phyloP scores from a whole-genome alignment of 2,329 filamentous ascomycete genomes.

The Paraconiothyrium brasiliense region DNA sequence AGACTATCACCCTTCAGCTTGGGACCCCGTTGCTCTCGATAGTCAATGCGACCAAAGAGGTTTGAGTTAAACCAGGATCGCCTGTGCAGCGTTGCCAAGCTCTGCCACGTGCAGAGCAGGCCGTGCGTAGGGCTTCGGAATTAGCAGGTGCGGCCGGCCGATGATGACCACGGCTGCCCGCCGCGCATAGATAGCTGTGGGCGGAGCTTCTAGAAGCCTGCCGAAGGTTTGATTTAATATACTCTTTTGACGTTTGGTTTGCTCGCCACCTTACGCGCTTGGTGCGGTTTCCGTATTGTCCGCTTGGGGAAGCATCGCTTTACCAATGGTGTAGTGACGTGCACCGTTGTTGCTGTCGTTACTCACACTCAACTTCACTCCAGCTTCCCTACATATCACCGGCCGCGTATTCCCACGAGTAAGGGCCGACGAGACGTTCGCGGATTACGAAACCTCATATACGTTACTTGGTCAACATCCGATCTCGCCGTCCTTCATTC shows the following conservation, averaged over 20 bases:
- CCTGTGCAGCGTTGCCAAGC: background rate
- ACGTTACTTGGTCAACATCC: background rate
- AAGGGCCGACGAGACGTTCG: background rate
- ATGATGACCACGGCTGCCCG: constrained; percentile 9
- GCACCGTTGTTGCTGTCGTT: constrained; percentile 5
- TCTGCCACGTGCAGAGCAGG: constrained; percentile 7
- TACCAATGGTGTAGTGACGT: constrained; percentile 16
- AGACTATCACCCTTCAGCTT: too few relatives aligned
- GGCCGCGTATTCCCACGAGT: background rate
- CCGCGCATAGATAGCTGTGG: background rate
- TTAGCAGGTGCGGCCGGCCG: constrained; percentile 15
- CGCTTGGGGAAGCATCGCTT: background rate
- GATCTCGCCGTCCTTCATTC: background rate
- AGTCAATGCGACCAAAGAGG: background rate
- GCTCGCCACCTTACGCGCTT: background rate
- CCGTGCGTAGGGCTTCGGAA: constrained; percentile 15
- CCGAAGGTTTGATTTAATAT: constrained; percentile 10
- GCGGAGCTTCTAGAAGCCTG: constrained; percentile 15
- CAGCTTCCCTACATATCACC: background rate
- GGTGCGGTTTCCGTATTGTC: background rate
- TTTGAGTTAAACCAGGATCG: background rate
- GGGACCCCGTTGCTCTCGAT: too few relatives aligned
- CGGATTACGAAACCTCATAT: background rate
- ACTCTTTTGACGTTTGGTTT: background rate
- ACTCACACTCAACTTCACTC: background rate